Conservation (phyloP, 495 filamentous ascomycete species). For the Xylaria grammica region DNA sequence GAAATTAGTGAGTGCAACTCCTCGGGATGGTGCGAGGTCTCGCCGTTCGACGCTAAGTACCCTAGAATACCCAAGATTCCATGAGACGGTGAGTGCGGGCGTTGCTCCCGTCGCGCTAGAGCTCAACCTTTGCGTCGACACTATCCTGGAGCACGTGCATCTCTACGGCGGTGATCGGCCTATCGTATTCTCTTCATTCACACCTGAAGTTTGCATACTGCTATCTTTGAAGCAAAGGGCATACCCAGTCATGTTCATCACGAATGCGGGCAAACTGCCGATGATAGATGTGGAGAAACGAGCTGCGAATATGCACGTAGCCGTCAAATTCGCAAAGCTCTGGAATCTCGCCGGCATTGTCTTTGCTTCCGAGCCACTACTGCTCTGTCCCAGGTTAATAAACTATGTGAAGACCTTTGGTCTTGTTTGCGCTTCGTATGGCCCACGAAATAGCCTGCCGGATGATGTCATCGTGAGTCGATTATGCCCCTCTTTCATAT, state of each 20-base stretch:
- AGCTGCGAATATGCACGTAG: conserved; percentile 44
- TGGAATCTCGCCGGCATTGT: conserved; percentile 47
- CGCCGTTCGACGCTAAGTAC: not conserved
- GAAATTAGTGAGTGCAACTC: conserved; percentile 42
- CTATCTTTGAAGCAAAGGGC: conserved; percentile 43
- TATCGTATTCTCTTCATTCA: conserved; percentile 52
- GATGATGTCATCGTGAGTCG: conserved; percentile 31
- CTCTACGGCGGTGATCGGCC: conserved; percentile 26
- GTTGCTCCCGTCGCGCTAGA: conserved; percentile 44
- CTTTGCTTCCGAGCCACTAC: conserved; percentile 39
- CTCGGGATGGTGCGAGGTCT: not conserved
- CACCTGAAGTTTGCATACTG: conserved; percentile 50
- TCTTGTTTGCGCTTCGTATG: conserved; percentile 40
- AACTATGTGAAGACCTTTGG: conserved; percentile 33
- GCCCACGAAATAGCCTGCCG: conserved; percentile 40
- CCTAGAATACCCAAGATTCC: conserved; percentile 31
- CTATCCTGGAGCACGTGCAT: conserved; percentile 41
- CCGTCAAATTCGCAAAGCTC: conserved; percentile 42
- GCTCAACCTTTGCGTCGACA: conserved; percentile 48
- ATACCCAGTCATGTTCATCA: conserved; percentile 50
- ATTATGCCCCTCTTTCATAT: not conserved
- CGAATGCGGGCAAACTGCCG: conserved; percentile 40
- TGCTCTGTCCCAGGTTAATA: conserved; percentile 44
- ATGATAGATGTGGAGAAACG: conserved; percentile 35
- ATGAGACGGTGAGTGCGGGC: conserved; percentile 43